Percentiles rank a stretch among this genome's conserved stretches.
Evolutionary conservation across 2,329 filamentous ascomycete species (phyloP).

Genomic region (Bipolaris zeicola): DNA sequence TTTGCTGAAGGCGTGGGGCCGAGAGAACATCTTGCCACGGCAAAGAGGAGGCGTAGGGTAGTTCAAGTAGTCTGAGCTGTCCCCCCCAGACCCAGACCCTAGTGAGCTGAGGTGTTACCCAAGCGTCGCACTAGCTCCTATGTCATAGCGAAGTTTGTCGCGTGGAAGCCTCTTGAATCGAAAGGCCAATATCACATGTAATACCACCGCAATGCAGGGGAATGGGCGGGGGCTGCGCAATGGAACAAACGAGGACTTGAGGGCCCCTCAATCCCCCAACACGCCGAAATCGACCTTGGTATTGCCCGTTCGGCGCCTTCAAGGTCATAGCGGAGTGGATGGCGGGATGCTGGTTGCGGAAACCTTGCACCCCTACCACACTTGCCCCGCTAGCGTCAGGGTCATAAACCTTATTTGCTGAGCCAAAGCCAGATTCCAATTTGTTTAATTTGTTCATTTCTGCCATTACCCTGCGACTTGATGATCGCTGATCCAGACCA

Average conservation of each 20-base stretch:
- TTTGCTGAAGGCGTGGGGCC: slow-evolving; percentile 8
- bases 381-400: slow-evolving; percentile 1
- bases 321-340: slow-evolving; percentile 9
- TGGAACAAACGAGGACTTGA: neutral
- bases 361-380: slow-evolving; percentile 13
- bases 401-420: slow-evolving; percentile 1
- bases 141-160: neutral
- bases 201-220: slow-evolving; percentile 16
- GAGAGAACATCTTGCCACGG: neutral
- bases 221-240: slow-evolving; percentile 5
- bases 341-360: slow-evolving; percentile 7
- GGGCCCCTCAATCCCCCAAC: slow-evolving; percentile 7
- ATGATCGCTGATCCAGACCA: neutral
- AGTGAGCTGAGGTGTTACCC: neutral
- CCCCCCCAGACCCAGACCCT: slow-evolving; percentile 3
- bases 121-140: slow-evolving; percentile 2
- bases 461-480: neutral
- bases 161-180: neutral
- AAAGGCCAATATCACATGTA: slow-evolving; percentile 6
- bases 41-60: neutral
- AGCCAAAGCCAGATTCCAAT: neutral
- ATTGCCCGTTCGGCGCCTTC: slow-evolving; percentile 6
- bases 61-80: slow-evolving; percentile 11
- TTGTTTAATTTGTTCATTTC: neutral
- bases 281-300: neutral